A percentile compares a stretch with the other conserved stretches of the same genome.
Evolutionary conservation across 495 filamentous ascomycete genomes (phyloP).

Genomic region (Neurospora sp.): DNA sequence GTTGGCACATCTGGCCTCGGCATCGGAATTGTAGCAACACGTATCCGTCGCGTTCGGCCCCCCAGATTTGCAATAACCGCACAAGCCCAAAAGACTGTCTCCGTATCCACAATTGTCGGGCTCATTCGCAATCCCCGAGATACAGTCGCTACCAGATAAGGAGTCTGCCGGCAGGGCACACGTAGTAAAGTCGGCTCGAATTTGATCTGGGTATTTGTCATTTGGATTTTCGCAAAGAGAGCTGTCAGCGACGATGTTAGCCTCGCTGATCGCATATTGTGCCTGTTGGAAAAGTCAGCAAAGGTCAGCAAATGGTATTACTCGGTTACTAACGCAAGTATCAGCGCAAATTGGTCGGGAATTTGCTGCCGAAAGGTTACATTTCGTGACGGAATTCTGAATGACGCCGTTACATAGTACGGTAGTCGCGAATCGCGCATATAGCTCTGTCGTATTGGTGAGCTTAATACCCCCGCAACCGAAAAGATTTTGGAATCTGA

Average conservation of each 20-base stretch:
- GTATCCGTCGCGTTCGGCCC: slow-evolving; percentile 89
- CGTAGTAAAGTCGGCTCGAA: slow-evolving; percentile 85
- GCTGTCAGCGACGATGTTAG: slow-evolving; percentile 65
- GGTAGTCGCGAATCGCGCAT: slow-evolving; percentile 88
- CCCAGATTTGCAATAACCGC: slow-evolving; percentile 71
- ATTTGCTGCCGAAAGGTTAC: slow-evolving; percentile 50
- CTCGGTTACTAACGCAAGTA: slow-evolving; percentile 58
- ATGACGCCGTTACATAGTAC: slow-evolving; percentile 92
- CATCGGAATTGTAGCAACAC: slow-evolving; percentile 79
- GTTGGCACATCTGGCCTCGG: slow-evolving; percentile 54
- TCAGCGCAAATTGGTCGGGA: slow-evolving; percentile 80
- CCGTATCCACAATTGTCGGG: slow-evolving; percentile 80
- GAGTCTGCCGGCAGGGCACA: slow-evolving; percentile 76
- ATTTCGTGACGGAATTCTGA: slow-evolving; percentile 74
- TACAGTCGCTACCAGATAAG: slow-evolving; percentile 59
- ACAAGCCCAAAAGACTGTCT: slow-evolving; percentile 72
- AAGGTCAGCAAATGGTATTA: not conserved
- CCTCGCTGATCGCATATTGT: slow-evolving; percentile 76
- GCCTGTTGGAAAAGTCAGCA: slow-evolving; percentile 44
- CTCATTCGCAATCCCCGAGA: slow-evolving; percentile 71
- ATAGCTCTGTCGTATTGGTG: slow-evolving; percentile 71
- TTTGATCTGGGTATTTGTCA: slow-evolving; percentile 57
- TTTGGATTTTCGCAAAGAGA: slow-evolving; percentile 58
- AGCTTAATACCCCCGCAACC: slow-evolving; percentile 73
- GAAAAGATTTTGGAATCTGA: slow-evolving; percentile 63